These are phyloP conservation scores for Akanthomyces uredinophilus DNA, from an alignment of 2,329 filamentous ascomycete species.

Conservation along the genomic window DNA sequence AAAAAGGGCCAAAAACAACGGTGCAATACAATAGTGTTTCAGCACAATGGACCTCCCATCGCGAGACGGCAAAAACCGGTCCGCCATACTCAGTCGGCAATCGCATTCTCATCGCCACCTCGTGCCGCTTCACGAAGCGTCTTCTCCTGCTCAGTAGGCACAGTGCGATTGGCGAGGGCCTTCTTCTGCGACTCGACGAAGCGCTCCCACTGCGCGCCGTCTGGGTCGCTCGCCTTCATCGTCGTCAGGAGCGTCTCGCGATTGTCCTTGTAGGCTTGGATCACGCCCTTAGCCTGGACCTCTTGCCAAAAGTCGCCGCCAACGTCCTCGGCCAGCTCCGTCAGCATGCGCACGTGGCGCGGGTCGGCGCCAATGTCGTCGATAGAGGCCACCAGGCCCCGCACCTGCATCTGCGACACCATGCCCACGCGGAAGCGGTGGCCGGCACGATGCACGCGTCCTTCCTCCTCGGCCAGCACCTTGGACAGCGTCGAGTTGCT, in stretches of 20 bases:
- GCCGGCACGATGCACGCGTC: conserved; percentile 49
- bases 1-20: not conserved
- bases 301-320: conserved; percentile 54
- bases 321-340: conserved; percentile 59
- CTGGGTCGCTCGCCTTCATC: conserved; percentile 57
- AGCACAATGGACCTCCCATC: not conserved
- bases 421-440: conserved; percentile 53
- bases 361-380: conserved; percentile 48
- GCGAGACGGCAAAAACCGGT: not conserved
- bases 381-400: conserved; percentile 43
- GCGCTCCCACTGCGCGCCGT: conserved; percentile 50
- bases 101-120: conserved; percentile 35
- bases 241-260: conserved; percentile 43
- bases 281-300: conserved; percentile 52
- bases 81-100: conserved; percentile 31
- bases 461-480: conserved; percentile 53
- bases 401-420: conserved; percentile 43
- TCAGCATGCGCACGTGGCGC: conserved; percentile 47
- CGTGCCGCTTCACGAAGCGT: conserved; percentile 16
- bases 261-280: conserved; percentile 57
- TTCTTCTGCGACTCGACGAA: conserved; percentile 60
- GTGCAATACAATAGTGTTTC: not conserved
- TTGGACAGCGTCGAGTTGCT: conserved; percentile 51
- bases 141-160: conserved; percentile 24
- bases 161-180: conserved; percentile 47